Base-by-base conservation (phyloP, 2,329 filamentous ascomycete genomes). In the Neonectria punicea region DNA sequence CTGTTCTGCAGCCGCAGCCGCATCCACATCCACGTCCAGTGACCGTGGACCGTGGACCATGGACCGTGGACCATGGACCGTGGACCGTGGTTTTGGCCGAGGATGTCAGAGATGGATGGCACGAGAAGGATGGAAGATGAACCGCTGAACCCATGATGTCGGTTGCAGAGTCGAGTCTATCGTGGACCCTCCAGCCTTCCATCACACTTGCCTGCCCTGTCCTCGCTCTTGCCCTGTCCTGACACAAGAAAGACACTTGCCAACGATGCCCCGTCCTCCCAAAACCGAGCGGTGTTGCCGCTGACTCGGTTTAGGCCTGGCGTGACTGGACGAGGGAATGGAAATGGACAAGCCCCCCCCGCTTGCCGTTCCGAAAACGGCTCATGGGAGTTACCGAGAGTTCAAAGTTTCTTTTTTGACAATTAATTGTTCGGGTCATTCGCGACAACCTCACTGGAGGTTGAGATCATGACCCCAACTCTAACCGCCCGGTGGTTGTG, bases 361-460 rank as follows among this genome's bases (percentile, higher is more conserved):
- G 9, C 25, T 66, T 66, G 62, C 47, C 54, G 51, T 43, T 59
- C 54, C 58, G 49, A 64, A 65, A 69, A 72, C 61, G 66, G 63
- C 64, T 56, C 59, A 50, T 55, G 50, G 63, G 25, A 58, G 50
- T 44, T 51, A 43, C 54, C 51, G 22, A 39, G 36, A 44, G 14
- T 54, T 61, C 25, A 25, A 25, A 25, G 25, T 25, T 25, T 25
- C 25, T 56, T 22, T 59, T 61, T 55, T 66, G 66, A 63, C 66
- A 66, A 39, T 8, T 20, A 63, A 39, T 8, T 20, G 39, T 20
- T 11, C 16, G 39, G n/a, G 8, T 43, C 8, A 11, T 49, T 54
- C 50, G 28, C n/a, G 32, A 25, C 20, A 43, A 43, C 39, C 39
- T 43, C n/a, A 20, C n/a, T 43, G 4, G 10, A 43, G 39, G 39